These are phyloP conservation scores for Fusarium zealandicum DNA, from an alignment of 2,329 filamentous ascomycete species.

Conservation along the genomic window DNA sequence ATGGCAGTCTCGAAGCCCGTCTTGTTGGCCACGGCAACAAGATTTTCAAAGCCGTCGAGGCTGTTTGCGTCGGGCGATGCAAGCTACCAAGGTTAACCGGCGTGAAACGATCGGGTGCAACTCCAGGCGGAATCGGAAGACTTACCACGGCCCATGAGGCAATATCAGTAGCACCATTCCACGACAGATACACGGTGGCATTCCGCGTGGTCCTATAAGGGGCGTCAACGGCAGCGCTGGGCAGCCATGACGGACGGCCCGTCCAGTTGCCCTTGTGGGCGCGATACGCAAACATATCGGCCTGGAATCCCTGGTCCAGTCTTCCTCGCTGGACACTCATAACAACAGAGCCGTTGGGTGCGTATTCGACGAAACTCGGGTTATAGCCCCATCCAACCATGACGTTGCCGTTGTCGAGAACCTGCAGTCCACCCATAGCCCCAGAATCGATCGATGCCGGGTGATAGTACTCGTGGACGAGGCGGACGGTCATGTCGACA, in stretches of 20 bases:
- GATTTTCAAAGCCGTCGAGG: slow-evolving; percentile 34
- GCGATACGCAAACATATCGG: slow-evolving; percentile 43
- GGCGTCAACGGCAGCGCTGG: slow-evolving; percentile 39
- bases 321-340: slow-evolving; percentile 40
- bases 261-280: slow-evolving; percentile 41
- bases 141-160: slow-evolving; percentile 41
- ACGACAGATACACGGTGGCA: slow-evolving; percentile 41
- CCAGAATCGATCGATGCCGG: slow-evolving; percentile 38
- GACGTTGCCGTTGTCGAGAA: slow-evolving; percentile 41
- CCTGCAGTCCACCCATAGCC: slow-evolving; percentile 40
- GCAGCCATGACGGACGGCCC: slow-evolving; percentile 41
- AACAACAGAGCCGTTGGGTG: slow-evolving; percentile 34
- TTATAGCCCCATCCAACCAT: slow-evolving; percentile 42
- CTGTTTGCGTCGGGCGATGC: slow-evolving; percentile 32
- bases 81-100: slow-evolving; percentile 35
- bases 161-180: slow-evolving; percentile 45
- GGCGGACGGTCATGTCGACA: slow-evolving; percentile 39
- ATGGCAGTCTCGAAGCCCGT: slow-evolving; percentile 42
- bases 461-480: slow-evolving; percentile 44
- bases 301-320: slow-evolving; percentile 29
- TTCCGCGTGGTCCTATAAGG: slow-evolving; percentile 35
- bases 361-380: slow-evolving; percentile 41
- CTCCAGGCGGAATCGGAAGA: slow-evolving; percentile 5
- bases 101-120: slow-evolving; percentile 4
- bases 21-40: slow-evolving; percentile 35